These are phyloP conservation scores for Monosporascus sp. DNA, from an alignment of 2,329 filamentous ascomycete genomes.

Conservation along the genomic window DNA sequence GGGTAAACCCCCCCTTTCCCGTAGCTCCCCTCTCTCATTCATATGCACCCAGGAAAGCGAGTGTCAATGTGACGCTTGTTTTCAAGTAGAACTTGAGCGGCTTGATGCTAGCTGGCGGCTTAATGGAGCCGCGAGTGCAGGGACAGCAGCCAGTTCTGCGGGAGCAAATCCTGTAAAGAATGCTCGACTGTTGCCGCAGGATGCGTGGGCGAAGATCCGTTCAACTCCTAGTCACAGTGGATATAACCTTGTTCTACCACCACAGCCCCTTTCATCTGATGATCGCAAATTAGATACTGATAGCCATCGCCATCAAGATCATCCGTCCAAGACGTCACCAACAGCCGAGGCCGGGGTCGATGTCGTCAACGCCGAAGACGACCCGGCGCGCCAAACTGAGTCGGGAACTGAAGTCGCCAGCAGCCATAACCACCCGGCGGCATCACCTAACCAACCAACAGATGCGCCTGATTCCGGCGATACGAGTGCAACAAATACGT, in stretches of 20 bases:
- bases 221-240: not conserved
- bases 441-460: constrained; percentile 10
- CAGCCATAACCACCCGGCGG: constrained; percentile 6
- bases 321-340: constrained; percentile 8
- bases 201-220: not conserved
- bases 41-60: constrained; percentile 1
- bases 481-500: constrained; percentile 29
- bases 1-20: constrained; percentile 18
- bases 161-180: not conserved
- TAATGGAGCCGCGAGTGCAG: not conserved
- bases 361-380: constrained; percentile 1
- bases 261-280: not conserved
- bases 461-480: constrained; percentile 28
- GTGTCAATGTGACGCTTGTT: constrained; percentile 15
- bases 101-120: constrained; percentile 8
- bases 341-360: constrained; percentile 3
- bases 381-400: constrained; percentile 3
- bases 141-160: not conserved
- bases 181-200: not conserved
- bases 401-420: constrained; percentile 5
- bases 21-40: constrained; percentile 1
- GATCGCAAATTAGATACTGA: constrained; percentile 12
- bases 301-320: constrained; percentile 13
- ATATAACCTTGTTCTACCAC: not conserved
- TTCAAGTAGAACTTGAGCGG: constrained; percentile 6